Evolutionary conservation across 768 basidiomycete genomes (phyloP).

Genomic region (Pholiota molesta): DNA sequence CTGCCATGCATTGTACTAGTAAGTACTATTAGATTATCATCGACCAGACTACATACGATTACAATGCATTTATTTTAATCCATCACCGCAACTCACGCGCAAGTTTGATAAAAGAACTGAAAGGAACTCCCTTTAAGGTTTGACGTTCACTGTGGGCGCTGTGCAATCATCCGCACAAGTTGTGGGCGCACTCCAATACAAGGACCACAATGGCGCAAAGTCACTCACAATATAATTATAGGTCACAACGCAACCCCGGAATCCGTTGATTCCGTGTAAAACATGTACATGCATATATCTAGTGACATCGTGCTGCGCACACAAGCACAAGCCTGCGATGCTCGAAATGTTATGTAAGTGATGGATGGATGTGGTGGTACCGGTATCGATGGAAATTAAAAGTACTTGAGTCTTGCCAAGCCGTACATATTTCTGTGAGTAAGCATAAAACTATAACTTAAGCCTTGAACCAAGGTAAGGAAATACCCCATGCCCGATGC

Average conservation of each 20-base stretch:
- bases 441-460: too few relatives aligned
- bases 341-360: background rate
- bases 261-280: background rate
- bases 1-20: background rate
- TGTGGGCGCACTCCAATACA: background rate
- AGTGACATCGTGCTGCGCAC: background rate
- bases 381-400: background rate
- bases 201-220: background rate
- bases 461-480: too few relatives aligned
- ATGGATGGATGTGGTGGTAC: background rate
- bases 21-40: background rate
- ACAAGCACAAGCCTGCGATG: background rate
- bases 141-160: background rate
- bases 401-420: background rate
- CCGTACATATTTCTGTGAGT: too few relatives aligned
- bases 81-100: too few relatives aligned
- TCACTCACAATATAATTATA: background rate
- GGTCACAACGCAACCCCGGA: background rate
- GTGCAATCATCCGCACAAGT: background rate
- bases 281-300: background rate
- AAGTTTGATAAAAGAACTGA: too few relatives aligned
- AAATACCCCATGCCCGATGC: too few relatives aligned
- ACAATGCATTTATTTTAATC: too few relatives aligned
- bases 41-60: too few relatives aligned
- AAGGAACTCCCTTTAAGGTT: too few relatives aligned